A percentile compares a stretch with the other conserved stretches of the same genome.
These are phyloP conservation scores for Solanum megistacrolobum DNA, from an alignment of 257 asterid genomes.

Conservation along the genomic window DNA sequence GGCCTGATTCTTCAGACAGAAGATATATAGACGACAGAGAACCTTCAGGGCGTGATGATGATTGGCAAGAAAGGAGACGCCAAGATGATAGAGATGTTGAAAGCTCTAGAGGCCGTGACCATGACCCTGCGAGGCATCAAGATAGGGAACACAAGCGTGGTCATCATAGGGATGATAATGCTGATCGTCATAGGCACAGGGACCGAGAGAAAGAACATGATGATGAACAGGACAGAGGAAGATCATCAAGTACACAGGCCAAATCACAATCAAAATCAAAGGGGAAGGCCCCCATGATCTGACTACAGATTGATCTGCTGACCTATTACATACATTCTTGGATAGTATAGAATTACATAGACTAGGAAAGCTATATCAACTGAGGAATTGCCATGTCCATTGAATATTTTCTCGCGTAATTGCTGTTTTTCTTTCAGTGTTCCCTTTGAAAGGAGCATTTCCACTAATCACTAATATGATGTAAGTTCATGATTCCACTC, in stretches of 20 bases:
- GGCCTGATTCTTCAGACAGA: constrained; percentile 75
- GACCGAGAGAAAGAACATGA: neutral
- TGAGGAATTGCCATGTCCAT: constrained; percentile 13
- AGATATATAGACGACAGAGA: constrained; percentile 64
- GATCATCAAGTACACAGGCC: constrained; percentile 51
- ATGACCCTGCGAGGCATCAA: constrained; percentile 31
- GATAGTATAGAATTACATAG: constrained; percentile 7
- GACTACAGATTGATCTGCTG: constrained; percentile 38
- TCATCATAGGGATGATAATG: neutral
- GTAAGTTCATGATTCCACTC: constrained; percentile 31
- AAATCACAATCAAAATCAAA: constrained; percentile 63
- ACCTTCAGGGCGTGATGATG: constrained; percentile 32
- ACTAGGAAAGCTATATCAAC: constrained; percentile 10
- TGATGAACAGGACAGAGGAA: constrained; percentile 25
- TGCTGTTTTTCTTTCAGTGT: neutral
- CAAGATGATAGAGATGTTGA: constrained; percentile 50
- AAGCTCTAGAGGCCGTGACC: constrained; percentile 48
- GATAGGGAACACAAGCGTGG: constrained; percentile 11
- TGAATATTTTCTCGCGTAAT: constrained; percentile 5
- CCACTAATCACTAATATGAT: constrained; percentile 10
- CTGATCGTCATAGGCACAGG: neutral
- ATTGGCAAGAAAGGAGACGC: constrained; percentile 45
- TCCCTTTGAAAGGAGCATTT: constrained; percentile 13
- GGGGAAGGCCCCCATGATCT: constrained; percentile 33
- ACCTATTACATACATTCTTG: neutral